Percentiles rank a stretch among this genome's conserved stretches.
Evolutionary conservation across 1,284 basidiomycete genomes (phyloP).

Genomic region (Xerocomus nothofagi): DNA sequence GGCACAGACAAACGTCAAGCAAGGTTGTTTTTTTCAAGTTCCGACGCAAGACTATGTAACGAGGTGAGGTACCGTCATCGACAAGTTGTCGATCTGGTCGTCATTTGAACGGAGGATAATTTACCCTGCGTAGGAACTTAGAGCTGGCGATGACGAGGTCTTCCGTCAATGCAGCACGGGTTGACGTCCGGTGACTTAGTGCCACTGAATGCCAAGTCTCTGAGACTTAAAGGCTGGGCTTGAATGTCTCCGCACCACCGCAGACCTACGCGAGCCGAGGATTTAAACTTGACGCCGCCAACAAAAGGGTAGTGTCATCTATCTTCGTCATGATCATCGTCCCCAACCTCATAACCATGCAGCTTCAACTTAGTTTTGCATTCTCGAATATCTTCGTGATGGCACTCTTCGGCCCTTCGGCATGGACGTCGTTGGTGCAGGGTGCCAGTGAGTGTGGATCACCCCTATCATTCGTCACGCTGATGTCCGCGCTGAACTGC

Average conservation of each 20-base stretch:
- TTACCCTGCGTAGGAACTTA: no score
- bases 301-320: not conserved
- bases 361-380: not conserved
- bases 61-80: no score
- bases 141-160: no score
- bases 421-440: conserved; percentile 9
- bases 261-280: conserved; percentile 2
- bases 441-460: conserved; percentile 10
- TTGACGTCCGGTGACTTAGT: no score
- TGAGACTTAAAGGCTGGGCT: not conserved
- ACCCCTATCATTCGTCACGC: not conserved
- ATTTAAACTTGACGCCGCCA: conserved; percentile 13
- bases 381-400: not conserved
- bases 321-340: not conserved
- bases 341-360: conserved; percentile 1
- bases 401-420: conserved; percentile 1
- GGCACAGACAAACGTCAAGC: no score
- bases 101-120: no score
- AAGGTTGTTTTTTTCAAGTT: no score
- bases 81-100: no score
- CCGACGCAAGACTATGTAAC: no score
- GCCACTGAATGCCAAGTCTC: not conserved
- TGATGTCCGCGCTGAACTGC: not conserved
- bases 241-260: not conserved
- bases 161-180: no score